Percentiles rank a stretch among this genome's conserved stretches.
These are phyloP conservation scores for Suillus subaureus DNA, from an alignment of 768 basidiomycete genomes.

Conservation along the genomic window DNA sequence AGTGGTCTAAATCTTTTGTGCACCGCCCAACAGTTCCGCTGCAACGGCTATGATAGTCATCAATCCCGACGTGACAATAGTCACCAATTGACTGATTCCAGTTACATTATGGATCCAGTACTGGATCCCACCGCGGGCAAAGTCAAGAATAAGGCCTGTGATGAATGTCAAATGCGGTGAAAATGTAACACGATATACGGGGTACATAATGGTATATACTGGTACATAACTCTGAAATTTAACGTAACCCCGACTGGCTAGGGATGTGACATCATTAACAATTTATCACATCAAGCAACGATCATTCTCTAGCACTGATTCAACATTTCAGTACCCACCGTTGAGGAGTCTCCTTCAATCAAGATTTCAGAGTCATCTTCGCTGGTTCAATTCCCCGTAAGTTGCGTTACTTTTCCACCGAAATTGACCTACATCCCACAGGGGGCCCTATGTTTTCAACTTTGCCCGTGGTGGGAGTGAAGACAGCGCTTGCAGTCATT, in stretches of 20 bases:
- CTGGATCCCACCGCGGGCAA: background rate
- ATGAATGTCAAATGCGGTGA: background rate
- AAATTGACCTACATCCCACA: background rate
- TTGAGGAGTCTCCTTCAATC: background rate
- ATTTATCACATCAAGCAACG: background rate
- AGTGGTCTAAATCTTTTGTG: background rate
- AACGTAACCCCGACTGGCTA: background rate
- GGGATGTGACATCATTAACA: background rate
- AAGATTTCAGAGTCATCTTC: background rate
- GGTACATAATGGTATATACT: no score
- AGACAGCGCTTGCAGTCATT: background rate
- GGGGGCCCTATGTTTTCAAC: background rate
- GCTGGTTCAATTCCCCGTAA: background rate
- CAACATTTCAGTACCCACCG: background rate
- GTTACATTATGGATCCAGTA: no score
- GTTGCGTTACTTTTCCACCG: background rate
- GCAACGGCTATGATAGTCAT: background rate
- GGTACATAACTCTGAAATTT: no score
- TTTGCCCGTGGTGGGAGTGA: background rate
- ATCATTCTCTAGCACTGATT: background rate
- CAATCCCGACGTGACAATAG: background rate
- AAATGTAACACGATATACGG: background rate
- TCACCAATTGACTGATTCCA: background rate
- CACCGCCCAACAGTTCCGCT: background rate
- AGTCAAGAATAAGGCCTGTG: background rate